Evolutionary conservation across 257 asterid genomes (phyloP).

Genomic region (Solanum bulbocastanum): DNA sequence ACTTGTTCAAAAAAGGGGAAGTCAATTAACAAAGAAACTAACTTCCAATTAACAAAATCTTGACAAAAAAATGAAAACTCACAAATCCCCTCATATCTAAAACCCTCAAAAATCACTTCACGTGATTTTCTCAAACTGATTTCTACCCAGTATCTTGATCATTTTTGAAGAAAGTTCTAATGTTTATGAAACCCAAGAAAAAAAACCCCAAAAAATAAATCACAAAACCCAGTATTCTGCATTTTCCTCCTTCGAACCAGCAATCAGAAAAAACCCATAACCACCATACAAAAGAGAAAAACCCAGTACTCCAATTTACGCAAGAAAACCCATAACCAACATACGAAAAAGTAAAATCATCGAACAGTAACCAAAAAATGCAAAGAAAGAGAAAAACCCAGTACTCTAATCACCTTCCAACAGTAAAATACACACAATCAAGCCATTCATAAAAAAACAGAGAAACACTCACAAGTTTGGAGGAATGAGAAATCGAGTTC

Average conservation of each 20-base stretch:
- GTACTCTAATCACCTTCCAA: background rate
- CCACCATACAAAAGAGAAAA: background rate
- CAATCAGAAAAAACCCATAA: background rate
- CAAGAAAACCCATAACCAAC: background rate
- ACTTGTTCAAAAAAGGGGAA: background rate
- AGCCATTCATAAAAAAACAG: background rate
- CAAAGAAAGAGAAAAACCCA: background rate
- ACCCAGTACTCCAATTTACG: background rate
- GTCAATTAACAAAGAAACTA: background rate
- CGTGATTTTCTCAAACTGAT: background rate
- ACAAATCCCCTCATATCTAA: background rate
- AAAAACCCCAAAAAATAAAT: background rate
- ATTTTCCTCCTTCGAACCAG: background rate
- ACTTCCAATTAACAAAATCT: background rate
- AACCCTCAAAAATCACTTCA: background rate
- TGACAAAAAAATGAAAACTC: background rate
- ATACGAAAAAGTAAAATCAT: background rate
- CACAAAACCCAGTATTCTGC: background rate
- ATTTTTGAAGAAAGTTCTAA: background rate
- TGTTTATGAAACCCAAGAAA: background rate
- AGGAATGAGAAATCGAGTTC: conserved; percentile 25
- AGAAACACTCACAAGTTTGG: conserved; percentile 47
- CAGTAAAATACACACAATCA: background rate
- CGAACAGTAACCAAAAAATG: background rate
- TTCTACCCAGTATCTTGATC: background rate